Evolutionary conservation across 2,329 filamentous ascomycete genomes (phyloP).

Genomic region (Biscogniauxia mediterranea): DNA sequence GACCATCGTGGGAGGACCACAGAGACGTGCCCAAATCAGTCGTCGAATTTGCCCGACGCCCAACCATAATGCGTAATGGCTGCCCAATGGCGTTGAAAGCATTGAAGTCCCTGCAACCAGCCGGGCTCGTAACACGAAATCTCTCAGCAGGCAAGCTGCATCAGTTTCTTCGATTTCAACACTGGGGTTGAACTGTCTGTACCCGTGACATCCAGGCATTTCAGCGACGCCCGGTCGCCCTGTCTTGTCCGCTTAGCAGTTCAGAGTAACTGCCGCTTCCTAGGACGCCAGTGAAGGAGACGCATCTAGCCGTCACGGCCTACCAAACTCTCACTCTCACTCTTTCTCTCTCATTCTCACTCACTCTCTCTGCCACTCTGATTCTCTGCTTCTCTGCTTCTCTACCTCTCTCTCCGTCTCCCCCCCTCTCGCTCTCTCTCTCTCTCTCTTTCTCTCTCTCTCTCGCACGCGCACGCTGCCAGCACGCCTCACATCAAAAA

Average conservation of each 20-base stretch:
- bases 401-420: no score
- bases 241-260: not conserved
- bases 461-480: not conserved
- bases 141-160: slow-evolving; percentile 31
- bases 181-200: not conserved
- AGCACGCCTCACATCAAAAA: not conserved
- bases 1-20: not conserved
- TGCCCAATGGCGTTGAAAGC: slow-evolving; percentile 11
- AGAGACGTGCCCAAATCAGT: not conserved
- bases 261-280: not conserved
- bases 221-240: not conserved
- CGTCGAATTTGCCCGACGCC: slow-evolving; percentile 8
- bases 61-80: slow-evolving; percentile 5
- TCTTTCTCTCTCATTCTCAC: no score
- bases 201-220: not conserved
- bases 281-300: not conserved
- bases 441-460: not conserved
- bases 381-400: no score
- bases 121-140: slow-evolving; percentile 27
- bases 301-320: not conserved
- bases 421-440: no score
- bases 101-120: slow-evolving; percentile 16
- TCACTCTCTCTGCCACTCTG: not conserved
- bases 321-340: not conserved
- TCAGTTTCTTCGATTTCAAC: slow-evolving; percentile 16